Conservation (phyloP, 257 asterid genomes). For the Cruciata laevipes region DNA sequence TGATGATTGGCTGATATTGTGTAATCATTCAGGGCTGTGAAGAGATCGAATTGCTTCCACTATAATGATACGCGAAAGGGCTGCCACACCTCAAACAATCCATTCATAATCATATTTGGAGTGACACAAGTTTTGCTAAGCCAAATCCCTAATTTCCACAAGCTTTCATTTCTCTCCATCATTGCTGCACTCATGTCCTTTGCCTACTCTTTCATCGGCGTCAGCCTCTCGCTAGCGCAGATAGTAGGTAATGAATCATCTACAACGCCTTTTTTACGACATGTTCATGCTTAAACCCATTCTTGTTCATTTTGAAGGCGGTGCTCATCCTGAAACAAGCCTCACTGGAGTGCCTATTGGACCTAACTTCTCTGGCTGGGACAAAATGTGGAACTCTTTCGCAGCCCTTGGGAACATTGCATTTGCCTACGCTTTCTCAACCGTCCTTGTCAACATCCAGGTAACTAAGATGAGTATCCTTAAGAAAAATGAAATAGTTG, state of each 20-base stretch:
- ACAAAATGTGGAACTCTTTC: constrained; percentile 59
- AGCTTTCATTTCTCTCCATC: constrained; percentile 27
- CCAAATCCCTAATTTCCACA: constrained; percentile 31
- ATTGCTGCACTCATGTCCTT: constrained; percentile 37
- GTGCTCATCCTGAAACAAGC: constrained; percentile 30
- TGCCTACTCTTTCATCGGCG: constrained; percentile 28
- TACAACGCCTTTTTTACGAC: too few species aligned
- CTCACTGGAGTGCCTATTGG: constrained; percentile 47
- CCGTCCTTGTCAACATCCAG: constrained; percentile 60
- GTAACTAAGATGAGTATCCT: constrained; percentile 12
- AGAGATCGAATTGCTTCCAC: constrained; percentile 31
- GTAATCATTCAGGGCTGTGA: constrained; percentile 22
- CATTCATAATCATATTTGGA: constrained; percentile 22
- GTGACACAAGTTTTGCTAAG: constrained; percentile 21
- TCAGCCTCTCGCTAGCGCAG: constrained; percentile 27
- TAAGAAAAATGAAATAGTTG: too few species aligned
- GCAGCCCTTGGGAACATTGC: constrained; percentile 70
- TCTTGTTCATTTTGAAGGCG: constrained; percentile 13
- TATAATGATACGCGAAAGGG: constrained; percentile 10
- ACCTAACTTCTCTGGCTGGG: constrained; percentile 20
- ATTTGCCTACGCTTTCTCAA: constrained; percentile 58
- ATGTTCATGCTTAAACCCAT: too few species aligned
- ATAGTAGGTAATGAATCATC: constrained; percentile 21
- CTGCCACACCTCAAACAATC: constrained; percentile 25
- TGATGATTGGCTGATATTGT: too few species aligned